Evolutionary conservation across 495 filamentous ascomycete genomes (phyloP).

Genomic region (Aspergillus wentii): DNA sequence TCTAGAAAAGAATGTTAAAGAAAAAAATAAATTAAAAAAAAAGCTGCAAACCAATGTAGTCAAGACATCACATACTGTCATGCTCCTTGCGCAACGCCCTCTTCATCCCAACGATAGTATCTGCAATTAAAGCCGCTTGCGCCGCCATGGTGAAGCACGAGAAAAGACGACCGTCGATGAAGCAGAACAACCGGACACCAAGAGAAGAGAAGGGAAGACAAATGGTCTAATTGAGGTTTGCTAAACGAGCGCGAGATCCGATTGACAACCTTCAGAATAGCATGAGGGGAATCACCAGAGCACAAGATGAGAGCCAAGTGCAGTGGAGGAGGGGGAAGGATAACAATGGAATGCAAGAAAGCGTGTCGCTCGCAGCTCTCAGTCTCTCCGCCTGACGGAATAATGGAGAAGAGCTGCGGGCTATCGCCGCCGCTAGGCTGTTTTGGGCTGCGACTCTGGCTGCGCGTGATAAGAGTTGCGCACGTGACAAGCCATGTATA

Average conservation of each 20-base stretch:
- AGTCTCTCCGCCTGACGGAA: conserved; percentile 18
- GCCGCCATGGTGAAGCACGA: conserved; percentile 72
- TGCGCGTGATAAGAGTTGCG: conserved; percentile 24
- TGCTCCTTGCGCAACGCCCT: conserved; percentile 58
- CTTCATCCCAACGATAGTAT: conserved; percentile 75
- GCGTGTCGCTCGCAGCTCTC: conserved; percentile 1
- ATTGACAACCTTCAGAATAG: too few species aligned
- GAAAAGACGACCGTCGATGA: too few species aligned
- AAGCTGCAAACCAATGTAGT: background rate
- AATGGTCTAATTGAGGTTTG: background rate
- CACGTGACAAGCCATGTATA: conserved; percentile 29
- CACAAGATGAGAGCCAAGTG: too few species aligned
- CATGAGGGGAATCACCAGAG: too few species aligned
- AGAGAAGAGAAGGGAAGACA: too few species aligned
- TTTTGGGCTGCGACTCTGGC: conserved; percentile 15
- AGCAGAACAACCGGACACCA: too few species aligned
- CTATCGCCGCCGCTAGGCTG: conserved; percentile 31
- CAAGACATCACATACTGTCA: conserved; percentile 43
- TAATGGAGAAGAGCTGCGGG: conserved; percentile 23
- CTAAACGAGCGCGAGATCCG: too few species aligned
- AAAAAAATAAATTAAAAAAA: conserved; percentile 9
- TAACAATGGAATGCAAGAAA: too few species aligned
- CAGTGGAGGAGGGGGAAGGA: background rate
- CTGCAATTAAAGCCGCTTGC: conserved; percentile 63
- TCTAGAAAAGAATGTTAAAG: conserved; percentile 42